Conservation (phyloP, 129 eudicot species). For the Tagetes patula region DNA sequence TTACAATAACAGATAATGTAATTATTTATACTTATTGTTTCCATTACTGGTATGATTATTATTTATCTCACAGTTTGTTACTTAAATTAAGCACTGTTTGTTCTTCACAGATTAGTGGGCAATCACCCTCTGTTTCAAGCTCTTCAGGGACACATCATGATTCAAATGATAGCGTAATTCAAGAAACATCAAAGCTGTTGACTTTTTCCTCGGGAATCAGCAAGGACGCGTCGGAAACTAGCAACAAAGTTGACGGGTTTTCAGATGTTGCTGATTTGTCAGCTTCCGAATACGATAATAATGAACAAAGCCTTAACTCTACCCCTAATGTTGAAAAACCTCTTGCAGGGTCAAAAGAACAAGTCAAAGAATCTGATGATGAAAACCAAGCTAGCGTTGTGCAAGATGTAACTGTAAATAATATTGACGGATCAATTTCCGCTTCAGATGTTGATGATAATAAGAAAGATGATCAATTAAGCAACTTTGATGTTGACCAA, state of each 20-base stretch:
- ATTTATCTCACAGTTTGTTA: slow-evolving; percentile 17
- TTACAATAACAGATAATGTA: slow-evolving; percentile 45
- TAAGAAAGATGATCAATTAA: slow-evolving; percentile 21
- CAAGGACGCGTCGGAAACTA: slow-evolving; percentile 29
- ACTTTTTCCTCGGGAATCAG: slow-evolving; percentile 22
- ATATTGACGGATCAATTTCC: slow-evolving; percentile 19
- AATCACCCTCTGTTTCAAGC: slow-evolving; percentile 35
- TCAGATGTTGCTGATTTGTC: slow-evolving; percentile 11
- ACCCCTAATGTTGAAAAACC: slow-evolving; percentile 14
- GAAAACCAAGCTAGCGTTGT: slow-evolving; percentile 27
- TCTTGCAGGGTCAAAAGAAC: slow-evolving; percentile 33
- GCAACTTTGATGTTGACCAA: slow-evolving; percentile 37
- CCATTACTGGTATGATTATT: neutral
- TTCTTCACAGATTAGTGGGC: slow-evolving; percentile 43
- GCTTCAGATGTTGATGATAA: slow-evolving; percentile 27
- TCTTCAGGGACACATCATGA: slow-evolving; percentile 19
- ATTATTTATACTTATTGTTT: slow-evolving; percentile 3
- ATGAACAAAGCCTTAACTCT: slow-evolving; percentile 15
- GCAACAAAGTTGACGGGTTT: slow-evolving; percentile 15
- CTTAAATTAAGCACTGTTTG: slow-evolving; percentile 9
- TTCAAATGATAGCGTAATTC: slow-evolving; percentile 12
- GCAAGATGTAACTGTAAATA: slow-evolving; percentile 27
- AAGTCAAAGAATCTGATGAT: slow-evolving; percentile 32
- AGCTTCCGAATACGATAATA: slow-evolving; percentile 21
- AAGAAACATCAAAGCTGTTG: slow-evolving; percentile 30